Evolutionary conservation across 345 rosid species (phyloP), one percentile per base, ranked within the genome.

Genomic region (Citrus trifoliata): DNA sequence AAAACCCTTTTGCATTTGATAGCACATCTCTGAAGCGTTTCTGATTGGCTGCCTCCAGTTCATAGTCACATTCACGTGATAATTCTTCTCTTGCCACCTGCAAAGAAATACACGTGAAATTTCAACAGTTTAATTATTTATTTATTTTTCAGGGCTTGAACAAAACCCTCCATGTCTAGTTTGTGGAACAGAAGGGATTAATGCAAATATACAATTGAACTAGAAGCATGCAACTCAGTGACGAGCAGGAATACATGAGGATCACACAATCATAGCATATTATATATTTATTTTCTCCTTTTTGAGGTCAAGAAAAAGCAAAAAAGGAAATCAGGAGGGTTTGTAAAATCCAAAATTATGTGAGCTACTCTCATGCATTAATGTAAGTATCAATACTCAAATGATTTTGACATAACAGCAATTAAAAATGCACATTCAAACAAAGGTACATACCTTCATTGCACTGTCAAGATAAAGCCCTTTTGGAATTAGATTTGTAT

Each of bases 81-180:
- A 94, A 82, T 86, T 96, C 99, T 79, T 92, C 95, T 87, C 88
- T 94, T 10, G 99, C 98, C 66, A 96, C 99, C 98, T 95, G 82
- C 73, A 78, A 74, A 80, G 7, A 80, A 46, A 46, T 82, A 74
- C 84, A 62, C 69, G 58, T 75, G 13, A 25, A 72, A 72, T 58
- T 63, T 38, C 63, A 80, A 56, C 46, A 71, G 56, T 3, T 21
- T 3, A 66, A 33, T 62, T 13, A 35, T 27, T 42, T 24, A 58
- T 16, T 46, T 46, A 13, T 46, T 46, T 65, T 61, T 35, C 33
- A 35, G 32, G 71, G 53, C 35, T 27, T n/a, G 69, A 56, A 35
- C 48, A 4, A 9, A 42, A 68, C 13, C 27, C 58, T 66, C 30
- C 55, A 67, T 33, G 66, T 28, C 68, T 10, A 58, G 46, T 46